Evolutionary conservation across 1,284 basidiomycete species (phyloP).

Genomic region (Golubevia pallescens): DNA sequence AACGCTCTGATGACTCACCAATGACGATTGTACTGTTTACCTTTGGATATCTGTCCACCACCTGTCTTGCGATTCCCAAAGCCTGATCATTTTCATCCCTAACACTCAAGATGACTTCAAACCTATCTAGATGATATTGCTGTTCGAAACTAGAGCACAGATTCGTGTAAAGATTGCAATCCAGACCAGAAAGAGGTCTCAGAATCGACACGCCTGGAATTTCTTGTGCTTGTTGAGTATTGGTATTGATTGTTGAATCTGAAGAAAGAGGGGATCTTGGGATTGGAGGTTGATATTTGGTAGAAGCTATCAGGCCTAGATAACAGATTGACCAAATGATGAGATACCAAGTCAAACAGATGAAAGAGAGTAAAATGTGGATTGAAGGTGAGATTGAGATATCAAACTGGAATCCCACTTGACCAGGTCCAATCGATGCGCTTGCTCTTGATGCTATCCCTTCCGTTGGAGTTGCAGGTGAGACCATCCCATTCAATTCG

Average conservation of each 20-base stretch:
- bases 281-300: slow-evolving; percentile 68
- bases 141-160: slow-evolving; percentile 55
- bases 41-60: slow-evolving; percentile 40
- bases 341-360: slow-evolving; percentile 75
- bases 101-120: slow-evolving; percentile 56
- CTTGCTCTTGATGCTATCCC: not conserved
- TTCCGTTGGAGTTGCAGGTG: not conserved
- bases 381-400: not conserved
- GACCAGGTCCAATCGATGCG: no score
- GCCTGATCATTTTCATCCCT: slow-evolving; percentile 48
- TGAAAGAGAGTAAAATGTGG: slow-evolving; percentile 64
- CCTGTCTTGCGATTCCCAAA: slow-evolving; percentile 39
- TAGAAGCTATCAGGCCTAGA: slow-evolving; percentile 75
- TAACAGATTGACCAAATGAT: slow-evolving; percentile 77
- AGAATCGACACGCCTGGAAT: slow-evolving; percentile 62
- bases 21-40: slow-evolving; percentile 43
- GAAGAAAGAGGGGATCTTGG: slow-evolving; percentile 12
- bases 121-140: slow-evolving; percentile 44
- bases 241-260: not conserved
- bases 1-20: slow-evolving; percentile 9
- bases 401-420: not conserved
- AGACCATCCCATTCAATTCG: not conserved
- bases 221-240: slow-evolving; percentile 59
- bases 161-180: slow-evolving; percentile 54
- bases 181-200: slow-evolving; percentile 55